Evolutionary conservation across 2,329 filamentous ascomycete species (phyloP).

Genomic region (Ceratocystis destructans): DNA sequence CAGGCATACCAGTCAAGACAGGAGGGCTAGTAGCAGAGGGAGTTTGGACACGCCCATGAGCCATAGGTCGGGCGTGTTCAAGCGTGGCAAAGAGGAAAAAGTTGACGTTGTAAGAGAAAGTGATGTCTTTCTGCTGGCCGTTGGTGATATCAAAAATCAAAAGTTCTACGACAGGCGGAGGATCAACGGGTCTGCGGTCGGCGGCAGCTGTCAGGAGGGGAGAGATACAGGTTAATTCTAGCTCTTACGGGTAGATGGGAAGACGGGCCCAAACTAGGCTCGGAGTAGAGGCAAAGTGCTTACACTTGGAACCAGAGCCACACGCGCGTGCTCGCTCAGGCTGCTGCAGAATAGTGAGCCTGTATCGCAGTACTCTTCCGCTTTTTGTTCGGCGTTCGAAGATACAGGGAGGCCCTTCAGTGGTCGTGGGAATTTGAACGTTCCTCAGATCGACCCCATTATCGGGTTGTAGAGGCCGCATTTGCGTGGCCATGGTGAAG

Average conservation of each 20-base stretch:
- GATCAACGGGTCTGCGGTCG: constrained; percentile 84
- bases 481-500: constrained; percentile 14
- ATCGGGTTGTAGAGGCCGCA: constrained; percentile 17
- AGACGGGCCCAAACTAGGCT: too few species aligned
- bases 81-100: constrained; percentile 95
- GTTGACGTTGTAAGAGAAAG: constrained; percentile 86
- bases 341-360: constrained; percentile 78
- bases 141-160: constrained; percentile 59
- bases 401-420: constrained; percentile 6
- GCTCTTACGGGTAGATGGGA: not conserved
- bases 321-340: constrained; percentile 89
- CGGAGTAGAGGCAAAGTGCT: constrained; percentile 25
- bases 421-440: not conserved
- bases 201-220: constrained; percentile 47
- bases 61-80: constrained; percentile 71
- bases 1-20: constrained; percentile 84
- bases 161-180: constrained; percentile 84
- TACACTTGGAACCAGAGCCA: constrained; percentile 90
- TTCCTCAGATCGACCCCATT: constrained; percentile 3
- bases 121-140: constrained; percentile 53
- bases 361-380: constrained; percentile 66
- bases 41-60: constrained; percentile 60
- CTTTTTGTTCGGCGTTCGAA: constrained; percentile 46
- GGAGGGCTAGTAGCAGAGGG: constrained; percentile 58
- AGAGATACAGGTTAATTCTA: not conserved